Percentiles rank a stretch among this genome's conserved stretches.
Evolutionary conservation across 768 basidiomycete genomes (phyloP).

Genomic region (Tephrocybe sp.): DNA sequence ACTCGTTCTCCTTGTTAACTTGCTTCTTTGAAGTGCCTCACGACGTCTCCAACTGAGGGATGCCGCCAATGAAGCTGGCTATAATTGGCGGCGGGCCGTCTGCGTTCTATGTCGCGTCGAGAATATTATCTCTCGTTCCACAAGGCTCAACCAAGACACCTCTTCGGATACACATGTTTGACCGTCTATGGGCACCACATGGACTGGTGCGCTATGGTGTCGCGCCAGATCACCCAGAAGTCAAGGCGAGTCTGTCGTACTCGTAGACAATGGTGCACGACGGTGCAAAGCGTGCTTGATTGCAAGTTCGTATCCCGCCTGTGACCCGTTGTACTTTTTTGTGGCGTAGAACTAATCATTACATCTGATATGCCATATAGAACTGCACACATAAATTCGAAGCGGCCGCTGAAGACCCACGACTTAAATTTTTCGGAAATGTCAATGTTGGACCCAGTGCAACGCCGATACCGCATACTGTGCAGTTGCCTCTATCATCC

Average conservation of each 20-base stretch:
- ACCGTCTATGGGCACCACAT: constrained; percentile 91
- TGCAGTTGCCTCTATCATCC: constrained; percentile 57
- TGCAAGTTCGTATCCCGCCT: constrained; percentile 9
- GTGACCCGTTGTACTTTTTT: constrained; percentile 1
- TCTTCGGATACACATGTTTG: constrained; percentile 80
- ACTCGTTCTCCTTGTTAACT: not conserved
- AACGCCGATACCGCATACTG: constrained; percentile 48
- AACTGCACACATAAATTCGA: constrained; percentile 98
- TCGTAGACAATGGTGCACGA: constrained; percentile 1
- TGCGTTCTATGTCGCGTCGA: constrained; percentile 92
- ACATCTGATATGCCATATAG: constrained; percentile 39
- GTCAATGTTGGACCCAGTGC: constrained; percentile 53
- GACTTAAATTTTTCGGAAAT: constrained; percentile 92
- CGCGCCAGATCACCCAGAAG: constrained; percentile 97
- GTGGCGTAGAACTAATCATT: not conserved
- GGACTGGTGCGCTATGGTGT: constrained; percentile 96
- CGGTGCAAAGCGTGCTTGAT: not conserved
- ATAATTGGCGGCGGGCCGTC: constrained; percentile 95
- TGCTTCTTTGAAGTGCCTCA: too few species aligned
- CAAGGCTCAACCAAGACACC: constrained; percentile 23
- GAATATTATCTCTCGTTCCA: constrained; percentile 70
- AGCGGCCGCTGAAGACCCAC: constrained; percentile 69
- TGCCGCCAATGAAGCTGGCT: constrained; percentile 66
- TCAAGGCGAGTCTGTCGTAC: constrained; percentile 61
- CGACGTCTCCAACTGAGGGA: not conserved